Conservation (phyloP, 2,329 filamentous ascomycete species). For the Dactylellina leptospora region DNA sequence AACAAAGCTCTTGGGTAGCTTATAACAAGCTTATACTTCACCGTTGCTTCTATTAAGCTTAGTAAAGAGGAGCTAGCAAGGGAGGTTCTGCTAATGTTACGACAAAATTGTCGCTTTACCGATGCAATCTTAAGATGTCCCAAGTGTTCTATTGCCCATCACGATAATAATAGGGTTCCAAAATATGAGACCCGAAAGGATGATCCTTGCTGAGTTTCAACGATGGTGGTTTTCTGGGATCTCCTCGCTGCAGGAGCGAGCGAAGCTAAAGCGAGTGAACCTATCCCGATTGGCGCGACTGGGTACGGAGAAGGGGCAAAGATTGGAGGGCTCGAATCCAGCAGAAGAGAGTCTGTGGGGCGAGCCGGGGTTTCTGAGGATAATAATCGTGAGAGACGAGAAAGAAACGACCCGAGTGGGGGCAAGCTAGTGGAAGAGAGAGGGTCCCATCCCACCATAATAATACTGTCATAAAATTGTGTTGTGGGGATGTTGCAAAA, state of each 20-base stretch:
- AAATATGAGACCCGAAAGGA: slow-evolving; percentile 2
- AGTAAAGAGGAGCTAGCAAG: too few species aligned
- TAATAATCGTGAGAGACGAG: background rate
- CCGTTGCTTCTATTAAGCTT: too few species aligned
- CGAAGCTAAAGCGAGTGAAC: background rate
- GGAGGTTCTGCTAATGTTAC: too few species aligned
- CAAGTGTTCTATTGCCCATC: background rate
- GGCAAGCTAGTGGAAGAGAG: slow-evolving; percentile 6
- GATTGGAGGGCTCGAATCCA: background rate
- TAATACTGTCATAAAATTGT: slow-evolving; percentile 26
- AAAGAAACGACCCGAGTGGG: slow-evolving; percentile 16
- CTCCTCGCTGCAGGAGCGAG: background rate
- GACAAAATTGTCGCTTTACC: too few species aligned
- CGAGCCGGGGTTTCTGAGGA: slow-evolving; percentile 1
- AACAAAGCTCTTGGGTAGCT: too few species aligned
- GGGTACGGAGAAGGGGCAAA: slow-evolving; percentile 5
- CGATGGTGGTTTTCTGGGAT: slow-evolving; percentile 7
- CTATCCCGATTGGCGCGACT: slow-evolving; percentile 18
- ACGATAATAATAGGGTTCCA: background rate
- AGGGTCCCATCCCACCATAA: slow-evolving; percentile 6
- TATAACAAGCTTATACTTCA: too few species aligned
- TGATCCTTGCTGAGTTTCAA: slow-evolving; percentile 20
- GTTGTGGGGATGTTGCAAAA: slow-evolving; percentile 53
- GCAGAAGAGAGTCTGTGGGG: background rate
- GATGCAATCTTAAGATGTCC: background rate